Base-by-base conservation (phyloP, 2,329 filamentous ascomycete species). In the Endothia cerciana region DNA sequence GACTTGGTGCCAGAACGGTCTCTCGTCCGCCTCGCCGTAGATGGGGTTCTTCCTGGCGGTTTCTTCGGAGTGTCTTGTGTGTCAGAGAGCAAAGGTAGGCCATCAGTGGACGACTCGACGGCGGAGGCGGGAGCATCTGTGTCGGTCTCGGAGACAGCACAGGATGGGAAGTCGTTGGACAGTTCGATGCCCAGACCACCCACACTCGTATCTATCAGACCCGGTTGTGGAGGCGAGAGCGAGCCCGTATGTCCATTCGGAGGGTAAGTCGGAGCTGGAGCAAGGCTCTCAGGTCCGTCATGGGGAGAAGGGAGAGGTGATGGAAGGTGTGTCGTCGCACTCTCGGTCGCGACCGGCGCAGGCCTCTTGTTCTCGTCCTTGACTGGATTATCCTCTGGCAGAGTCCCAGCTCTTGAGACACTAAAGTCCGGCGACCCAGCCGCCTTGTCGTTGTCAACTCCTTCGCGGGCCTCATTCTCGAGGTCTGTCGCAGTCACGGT, bases 1-100 rank as follows among this genome's bases (percentile, higher is more conserved):
- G 72, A 72, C 65, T 74, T 75, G n/a, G 74, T 74, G 57, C 71
- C 71, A 2, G 74, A 75, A 19, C 73, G 71, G 55, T 70, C 71
- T 22, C 69, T 64, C 43, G 70, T 69, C 58, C 69, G 68, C 49
- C 60, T 60, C 1, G 43, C 30, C 4, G 51, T 28, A 4, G 66
- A 68, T 22, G 64, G 59, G 6, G n/a, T 64, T 38, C 64, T 57
- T 25, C 64, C 57, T 8, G 60, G 64, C 36, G 58, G 41, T 41
- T 63, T 64, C 55, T 57, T 64, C 13, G 57, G 61, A 15, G 51
- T 60, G 33, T 53, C 62, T 30, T 62, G 62, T 4, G 40, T 19
- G 4, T 60, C 60, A n/a, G 56, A 58, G 53, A 25, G 19, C 6
- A 33, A 40, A 51, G 61, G 38, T 25, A 64, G 28, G 49, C 33